Conservation (phyloP, 495 filamentous ascomycete genomes). For the Penicillium paxilli region DNA sequence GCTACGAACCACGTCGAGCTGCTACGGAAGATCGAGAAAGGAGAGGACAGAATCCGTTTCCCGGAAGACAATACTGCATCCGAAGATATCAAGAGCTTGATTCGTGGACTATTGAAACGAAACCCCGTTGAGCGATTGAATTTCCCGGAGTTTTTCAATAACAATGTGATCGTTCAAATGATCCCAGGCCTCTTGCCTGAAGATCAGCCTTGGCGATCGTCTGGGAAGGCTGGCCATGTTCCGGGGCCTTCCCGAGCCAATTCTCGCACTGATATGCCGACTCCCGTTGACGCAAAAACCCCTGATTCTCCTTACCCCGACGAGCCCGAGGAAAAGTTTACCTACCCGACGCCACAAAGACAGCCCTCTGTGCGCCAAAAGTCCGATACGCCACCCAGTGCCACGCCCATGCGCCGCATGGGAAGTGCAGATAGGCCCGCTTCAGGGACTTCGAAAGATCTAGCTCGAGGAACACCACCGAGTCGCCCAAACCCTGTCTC, state of each 20-base stretch:
- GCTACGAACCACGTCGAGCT: slow-evolving; percentile 94
- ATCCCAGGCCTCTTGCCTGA: slow-evolving; percentile 85
- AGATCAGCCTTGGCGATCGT: slow-evolving; percentile 45
- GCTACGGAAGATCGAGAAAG: slow-evolving; percentile 83
- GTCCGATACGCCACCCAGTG: slow-evolving; percentile 39
- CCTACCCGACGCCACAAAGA: slow-evolving; percentile 27
- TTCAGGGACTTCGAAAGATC: slow-evolving; percentile 28
- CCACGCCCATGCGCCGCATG: slow-evolving; percentile 37
- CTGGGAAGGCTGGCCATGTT: slow-evolving; percentile 11
- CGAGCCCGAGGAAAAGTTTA: slow-evolving; percentile 25
- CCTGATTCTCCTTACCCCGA: slow-evolving; percentile 24
- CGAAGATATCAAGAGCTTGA: slow-evolving; percentile 75
- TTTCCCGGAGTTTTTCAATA: slow-evolving; percentile 78
- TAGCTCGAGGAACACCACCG: slow-evolving; percentile 24
- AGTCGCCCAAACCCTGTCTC: slow-evolving; percentile 44
- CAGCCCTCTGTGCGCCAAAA: slow-evolving; percentile 25
- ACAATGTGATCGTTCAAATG: slow-evolving; percentile 68
- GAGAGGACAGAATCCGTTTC: slow-evolving; percentile 81
- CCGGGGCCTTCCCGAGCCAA: slow-evolving; percentile 24
- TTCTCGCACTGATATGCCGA: slow-evolving; percentile 20
- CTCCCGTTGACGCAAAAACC: slow-evolving; percentile 7
- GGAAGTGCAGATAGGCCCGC: slow-evolving; percentile 40
- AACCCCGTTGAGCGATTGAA: slow-evolving; percentile 80
- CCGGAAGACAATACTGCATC: slow-evolving; percentile 71
- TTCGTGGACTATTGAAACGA: slow-evolving; percentile 78